A percentile compares a stretch with the other conserved stretches of the same genome.
Conservation (phyloP, 2,329 filamentous ascomycete genomes). For the Cercospora zeae-maydis region DNA sequence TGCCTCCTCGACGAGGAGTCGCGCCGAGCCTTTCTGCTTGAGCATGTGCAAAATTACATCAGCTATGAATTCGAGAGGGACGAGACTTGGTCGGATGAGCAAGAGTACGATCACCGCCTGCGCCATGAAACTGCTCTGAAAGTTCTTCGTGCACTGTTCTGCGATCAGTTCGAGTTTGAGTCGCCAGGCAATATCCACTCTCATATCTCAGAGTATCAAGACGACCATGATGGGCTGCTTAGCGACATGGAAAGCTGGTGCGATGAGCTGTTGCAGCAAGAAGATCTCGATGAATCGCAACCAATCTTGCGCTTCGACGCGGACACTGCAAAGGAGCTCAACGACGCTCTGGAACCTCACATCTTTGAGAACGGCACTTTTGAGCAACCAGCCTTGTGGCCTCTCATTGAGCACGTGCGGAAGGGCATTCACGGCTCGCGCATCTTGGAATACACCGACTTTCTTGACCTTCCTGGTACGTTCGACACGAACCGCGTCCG, state of each 20-base stretch:
- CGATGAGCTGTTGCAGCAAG: background rate
- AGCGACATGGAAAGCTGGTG: constrained; percentile 1
- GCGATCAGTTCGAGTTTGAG: constrained; percentile 13
- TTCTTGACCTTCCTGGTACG: constrained; percentile 31
- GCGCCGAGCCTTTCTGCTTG: background rate
- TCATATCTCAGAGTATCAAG: background rate
- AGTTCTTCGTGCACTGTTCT: constrained; percentile 17
- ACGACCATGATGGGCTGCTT: background rate
- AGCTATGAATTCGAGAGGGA: constrained; percentile 5
- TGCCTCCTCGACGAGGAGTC: background rate
- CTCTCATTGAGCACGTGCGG: constrained; percentile 25
- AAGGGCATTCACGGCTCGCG: constrained; percentile 22
- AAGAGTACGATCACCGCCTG: background rate
- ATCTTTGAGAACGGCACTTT: constrained; percentile 7
- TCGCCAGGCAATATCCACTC: constrained; percentile 6
- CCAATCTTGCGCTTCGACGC: constrained; percentile 15
- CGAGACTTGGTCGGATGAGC: constrained; percentile 1
- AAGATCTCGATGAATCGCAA: constrained; percentile 1
- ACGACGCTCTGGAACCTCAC: constrained; percentile 19
- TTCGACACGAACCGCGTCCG: constrained; percentile 27
- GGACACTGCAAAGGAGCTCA: constrained; percentile 12
- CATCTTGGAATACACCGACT: constrained; percentile 20
- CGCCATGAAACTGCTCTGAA: constrained; percentile 8
- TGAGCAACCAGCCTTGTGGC: constrained; percentile 24
- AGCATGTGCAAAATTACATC: constrained; percentile 5